phyloP scores from a whole-genome alignment of 805 yeast species.

The Kodamaea neixiangensis region DNA sequence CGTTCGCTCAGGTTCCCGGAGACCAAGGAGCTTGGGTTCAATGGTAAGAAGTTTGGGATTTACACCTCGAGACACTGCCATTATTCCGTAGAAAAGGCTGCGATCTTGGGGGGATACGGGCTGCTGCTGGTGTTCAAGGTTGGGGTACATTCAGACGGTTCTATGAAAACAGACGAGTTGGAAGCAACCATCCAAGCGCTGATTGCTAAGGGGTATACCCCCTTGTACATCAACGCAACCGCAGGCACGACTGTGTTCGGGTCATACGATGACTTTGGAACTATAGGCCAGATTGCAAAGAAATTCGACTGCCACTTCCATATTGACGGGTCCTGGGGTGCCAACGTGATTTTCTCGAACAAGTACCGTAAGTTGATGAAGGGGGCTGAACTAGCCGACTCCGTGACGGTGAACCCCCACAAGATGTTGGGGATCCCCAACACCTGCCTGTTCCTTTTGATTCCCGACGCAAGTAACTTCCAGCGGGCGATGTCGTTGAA shows the following conservation, averaged over 20 bases:
- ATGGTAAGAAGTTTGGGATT: constrained; percentile 57
- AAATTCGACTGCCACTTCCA: constrained; percentile 71
- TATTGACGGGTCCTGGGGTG: constrained; percentile 92
- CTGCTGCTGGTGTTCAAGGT: constrained; percentile 62
- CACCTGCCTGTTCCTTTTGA: constrained; percentile 69
- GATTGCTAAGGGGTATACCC: constrained; percentile 58
- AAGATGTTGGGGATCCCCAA: constrained; percentile 88
- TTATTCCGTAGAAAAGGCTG: constrained; percentile 80
- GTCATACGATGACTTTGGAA: constrained; percentile 68
- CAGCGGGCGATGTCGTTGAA: constrained; percentile 71
- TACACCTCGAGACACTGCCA: constrained; percentile 74
- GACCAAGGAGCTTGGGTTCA: constrained; percentile 64
- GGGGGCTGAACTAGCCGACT: constrained; percentile 70
- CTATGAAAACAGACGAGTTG: constrained; percentile 53
- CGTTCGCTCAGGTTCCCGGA: constrained; percentile 66
- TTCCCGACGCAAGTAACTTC: constrained; percentile 67
- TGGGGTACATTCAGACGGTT: constrained; percentile 55
- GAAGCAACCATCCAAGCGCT: constrained; percentile 47
- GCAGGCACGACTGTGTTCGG: constrained; percentile 92
- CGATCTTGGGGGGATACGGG: constrained; percentile 75
- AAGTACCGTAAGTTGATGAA: constrained; percentile 49
- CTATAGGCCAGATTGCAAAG: constrained; percentile 55
- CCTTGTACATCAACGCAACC: constrained; percentile 76
- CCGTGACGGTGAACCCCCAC: constrained; percentile 82
- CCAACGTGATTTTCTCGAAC: constrained; percentile 69